Evolutionary conservation across 345 rosid genomes (phyloP).

Genomic region (Gynandropsis gynandra): DNA sequence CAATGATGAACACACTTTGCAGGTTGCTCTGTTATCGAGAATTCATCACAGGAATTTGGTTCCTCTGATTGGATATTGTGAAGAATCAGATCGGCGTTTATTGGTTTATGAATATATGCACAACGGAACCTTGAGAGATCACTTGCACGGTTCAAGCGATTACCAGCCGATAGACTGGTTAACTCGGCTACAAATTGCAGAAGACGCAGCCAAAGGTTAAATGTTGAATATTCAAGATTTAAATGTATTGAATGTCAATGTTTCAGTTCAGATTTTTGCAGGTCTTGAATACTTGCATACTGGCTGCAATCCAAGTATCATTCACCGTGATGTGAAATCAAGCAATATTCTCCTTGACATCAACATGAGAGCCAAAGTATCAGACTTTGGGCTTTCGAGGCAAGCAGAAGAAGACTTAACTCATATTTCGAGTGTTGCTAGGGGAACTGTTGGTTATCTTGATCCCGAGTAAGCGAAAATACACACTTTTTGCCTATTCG

Average conservation of each 20-base stretch:
- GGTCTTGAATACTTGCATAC: constrained; percentile 97
- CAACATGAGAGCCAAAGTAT: constrained; percentile 93
- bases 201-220: constrained; percentile 94
- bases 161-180: constrained; percentile 64
- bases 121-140: constrained; percentile 83
- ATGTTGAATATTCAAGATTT: constrained; percentile 6
- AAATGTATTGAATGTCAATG: constrained; percentile 3
- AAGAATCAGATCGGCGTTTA: constrained; percentile 62
- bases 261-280: constrained; percentile 36
- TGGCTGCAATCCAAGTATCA: constrained; percentile 92
- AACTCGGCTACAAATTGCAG: constrained; percentile 69
- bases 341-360: constrained; percentile 89
- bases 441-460: constrained; percentile 91
- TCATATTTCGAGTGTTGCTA: constrained; percentile 83
- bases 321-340: constrained; percentile 92
- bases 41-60: constrained; percentile 97
- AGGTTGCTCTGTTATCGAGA: constrained; percentile 91
- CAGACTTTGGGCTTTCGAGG: constrained; percentile 95
- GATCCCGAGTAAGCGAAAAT: constrained; percentile 77
- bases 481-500: neutral
- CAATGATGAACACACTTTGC: constrained; percentile 17
- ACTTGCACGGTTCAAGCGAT: constrained; percentile 64
- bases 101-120: constrained; percentile 96
- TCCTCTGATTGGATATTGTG: constrained; percentile 90
- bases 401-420: constrained; percentile 92